Evolutionary conservation across 306 rosid species (phyloP).

Genomic region (Cucurbita argyrosperma): DNA sequence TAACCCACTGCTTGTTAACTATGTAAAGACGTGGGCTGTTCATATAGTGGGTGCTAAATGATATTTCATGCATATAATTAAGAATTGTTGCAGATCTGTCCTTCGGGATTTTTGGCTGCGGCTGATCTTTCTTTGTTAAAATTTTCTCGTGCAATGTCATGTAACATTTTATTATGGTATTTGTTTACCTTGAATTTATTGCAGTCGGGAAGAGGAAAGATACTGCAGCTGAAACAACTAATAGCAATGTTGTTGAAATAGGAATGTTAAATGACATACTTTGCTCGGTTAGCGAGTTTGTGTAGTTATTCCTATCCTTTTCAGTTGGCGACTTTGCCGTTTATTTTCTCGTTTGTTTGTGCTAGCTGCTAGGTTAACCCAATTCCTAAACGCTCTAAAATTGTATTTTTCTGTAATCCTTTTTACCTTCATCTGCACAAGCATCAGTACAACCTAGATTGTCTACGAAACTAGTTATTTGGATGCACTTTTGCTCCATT

Average conservation of each 20-base stretch:
- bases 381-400: not conserved
- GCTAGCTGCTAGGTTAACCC: not conserved
- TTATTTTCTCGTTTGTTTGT: not conserved
- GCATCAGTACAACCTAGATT: not conserved
- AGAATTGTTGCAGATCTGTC: not conserved
- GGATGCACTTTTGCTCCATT: not conserved
- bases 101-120: not conserved
- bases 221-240: conserved; percentile 54
- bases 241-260: conserved; percentile 64
- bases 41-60: not conserved
- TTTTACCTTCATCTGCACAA: not conserved
- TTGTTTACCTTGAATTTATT: conserved; percentile 2
- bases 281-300: not conserved
- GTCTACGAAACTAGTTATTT: not conserved
- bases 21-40: not conserved
- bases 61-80: not conserved
- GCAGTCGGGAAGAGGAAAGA: conserved; percentile 68
- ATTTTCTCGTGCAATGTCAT: not conserved
- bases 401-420: not conserved
- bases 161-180: not conserved
- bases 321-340: not conserved
- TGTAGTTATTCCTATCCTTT: not conserved
- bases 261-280: not conserved
- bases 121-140: not conserved
- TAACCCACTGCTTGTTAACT: not conserved